Evolutionary conservation across 345 rosid genomes (phyloP).

Genomic region (Iberis pinnata): DNA sequence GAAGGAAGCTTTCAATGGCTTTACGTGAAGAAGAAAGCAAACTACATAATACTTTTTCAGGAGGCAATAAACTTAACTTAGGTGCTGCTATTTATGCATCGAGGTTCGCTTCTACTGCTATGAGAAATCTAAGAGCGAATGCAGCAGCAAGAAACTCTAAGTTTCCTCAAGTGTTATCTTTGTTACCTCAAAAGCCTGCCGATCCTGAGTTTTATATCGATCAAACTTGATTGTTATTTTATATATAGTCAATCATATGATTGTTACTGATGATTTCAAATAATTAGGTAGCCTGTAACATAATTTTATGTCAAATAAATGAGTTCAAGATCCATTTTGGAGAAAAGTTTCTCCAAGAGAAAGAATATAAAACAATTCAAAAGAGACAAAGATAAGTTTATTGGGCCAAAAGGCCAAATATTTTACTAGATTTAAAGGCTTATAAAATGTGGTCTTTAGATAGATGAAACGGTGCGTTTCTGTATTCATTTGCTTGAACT

Average conservation of each 20-base stretch:
- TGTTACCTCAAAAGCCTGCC: slow-evolving; percentile 3
- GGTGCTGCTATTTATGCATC: slow-evolving; percentile 54
- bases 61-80: slow-evolving; percentile 32
- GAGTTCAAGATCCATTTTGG: too few relatives aligned
- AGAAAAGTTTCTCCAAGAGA: too few relatives aligned
- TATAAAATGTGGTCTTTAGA: neutral
- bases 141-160: slow-evolving; percentile 19
- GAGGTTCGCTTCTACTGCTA: slow-evolving; percentile 47
- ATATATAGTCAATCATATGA: too few relatives aligned
- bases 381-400: too few relatives aligned
- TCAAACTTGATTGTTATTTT: too few relatives aligned
- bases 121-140: slow-evolving; percentile 36
- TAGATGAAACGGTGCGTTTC: neutral
- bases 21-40: slow-evolving; percentile 31
- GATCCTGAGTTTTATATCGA: neutral
- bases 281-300: too few relatives aligned
- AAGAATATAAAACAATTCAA: too few relatives aligned
- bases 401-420: neutral
- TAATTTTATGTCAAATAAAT: too few relatives aligned
- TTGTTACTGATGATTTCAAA: too few relatives aligned
- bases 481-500: too few relatives aligned
- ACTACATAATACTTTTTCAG: slow-evolving; percentile 31
- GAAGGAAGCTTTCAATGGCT: slow-evolving; percentile 30
- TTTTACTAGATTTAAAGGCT: neutral
- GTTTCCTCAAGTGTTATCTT: slow-evolving; percentile 34